Conservation (phyloP, 768 basidiomycete genomes). For the Floccularia luteovirens region DNA sequence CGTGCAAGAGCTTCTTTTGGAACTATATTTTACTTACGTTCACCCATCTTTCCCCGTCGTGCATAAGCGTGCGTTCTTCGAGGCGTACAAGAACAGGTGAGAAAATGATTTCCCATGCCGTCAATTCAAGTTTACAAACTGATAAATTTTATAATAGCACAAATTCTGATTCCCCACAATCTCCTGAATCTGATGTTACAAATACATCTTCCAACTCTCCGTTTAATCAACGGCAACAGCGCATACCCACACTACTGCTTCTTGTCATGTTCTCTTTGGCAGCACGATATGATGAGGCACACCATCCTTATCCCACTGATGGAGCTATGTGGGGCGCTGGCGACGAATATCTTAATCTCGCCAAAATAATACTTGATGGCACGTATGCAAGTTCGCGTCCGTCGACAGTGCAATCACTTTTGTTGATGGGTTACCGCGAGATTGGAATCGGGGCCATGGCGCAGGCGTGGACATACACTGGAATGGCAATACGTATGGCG, state of each 20-base stretch:
- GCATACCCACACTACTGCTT: conserved; percentile 58
- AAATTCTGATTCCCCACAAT: conserved; percentile 17
- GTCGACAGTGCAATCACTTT: conserved; percentile 70
- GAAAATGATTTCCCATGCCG: conserved; percentile 7
- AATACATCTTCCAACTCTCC: conserved; percentile 15
- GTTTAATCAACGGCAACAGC: conserved; percentile 31
- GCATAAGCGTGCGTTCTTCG: conserved; percentile 63
- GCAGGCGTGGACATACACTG: conserved; percentile 78
- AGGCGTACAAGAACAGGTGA: conserved; percentile 38
- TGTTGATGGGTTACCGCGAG: conserved; percentile 80
- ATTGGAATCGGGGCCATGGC: conserved; percentile 88
- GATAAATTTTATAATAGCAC: conserved; percentile 7
- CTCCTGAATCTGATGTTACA: background rate
- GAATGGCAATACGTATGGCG: conserved; percentile 90
- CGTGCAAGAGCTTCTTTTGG: conserved; percentile 62
- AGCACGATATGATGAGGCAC: conserved; percentile 50
- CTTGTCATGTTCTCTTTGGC: conserved; percentile 83
- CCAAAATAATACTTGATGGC: conserved; percentile 58
- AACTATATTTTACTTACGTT: conserved; percentile 76
- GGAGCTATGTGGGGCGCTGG: conserved; percentile 78
- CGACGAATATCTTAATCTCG: conserved; percentile 60
- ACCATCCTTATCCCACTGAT: conserved; percentile 30
- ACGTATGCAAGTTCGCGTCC: conserved; percentile 67
- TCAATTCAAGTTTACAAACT: background rate
- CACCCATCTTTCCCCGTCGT: conserved; percentile 75